These are phyloP conservation scores for Solanum arcanum DNA, from an alignment of 257 asterid species.

Conservation along the genomic window DNA sequence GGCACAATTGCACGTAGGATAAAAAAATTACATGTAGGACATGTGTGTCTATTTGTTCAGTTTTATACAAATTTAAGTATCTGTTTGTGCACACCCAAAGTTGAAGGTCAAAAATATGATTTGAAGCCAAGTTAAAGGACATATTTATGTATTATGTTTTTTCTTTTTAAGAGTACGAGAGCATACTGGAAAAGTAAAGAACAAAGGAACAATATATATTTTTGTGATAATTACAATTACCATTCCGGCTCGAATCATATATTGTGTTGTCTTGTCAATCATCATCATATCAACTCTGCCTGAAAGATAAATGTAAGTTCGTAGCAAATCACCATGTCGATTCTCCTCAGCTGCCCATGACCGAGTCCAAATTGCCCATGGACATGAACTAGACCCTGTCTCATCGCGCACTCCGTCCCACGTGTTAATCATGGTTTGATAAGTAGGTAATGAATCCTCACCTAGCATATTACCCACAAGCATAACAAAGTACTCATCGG, in stretches of 20 bases:
- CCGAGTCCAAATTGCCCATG: no score
- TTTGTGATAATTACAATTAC: not conserved
- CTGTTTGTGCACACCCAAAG: no score
- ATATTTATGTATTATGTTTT: no score
- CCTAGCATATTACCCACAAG: slow-evolving; percentile 23
- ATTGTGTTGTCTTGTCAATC: slow-evolving; percentile 31
- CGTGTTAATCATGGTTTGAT: slow-evolving; percentile 13
- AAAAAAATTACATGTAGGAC: no score
- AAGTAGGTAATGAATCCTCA: slow-evolving; percentile 25
- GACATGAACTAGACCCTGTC: not conserved
- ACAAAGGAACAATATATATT: no score
- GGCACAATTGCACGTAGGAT: no score
- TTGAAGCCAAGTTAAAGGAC: no score
- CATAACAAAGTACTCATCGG: slow-evolving; percentile 21
- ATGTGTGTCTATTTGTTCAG: no score
- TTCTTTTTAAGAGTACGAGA: no score
- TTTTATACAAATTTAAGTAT: no score
- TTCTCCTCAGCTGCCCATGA: slow-evolving; percentile 23
- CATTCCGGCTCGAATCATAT: slow-evolving; percentile 26
- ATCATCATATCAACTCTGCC: slow-evolving; percentile 34
- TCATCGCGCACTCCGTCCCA: slow-evolving; percentile 13
- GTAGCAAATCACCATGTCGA: slow-evolving; percentile 24
- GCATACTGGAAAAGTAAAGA: no score
- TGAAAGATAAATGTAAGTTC: slow-evolving; percentile 25
- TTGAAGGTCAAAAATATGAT: no score